A percentile compares a stretch with the other conserved stretches of the same genome.
Evolutionary conservation across 2,329 filamentous ascomycete genomes (phyloP).

Genomic region (Pseudopyrenochaeta lycopersici): DNA sequence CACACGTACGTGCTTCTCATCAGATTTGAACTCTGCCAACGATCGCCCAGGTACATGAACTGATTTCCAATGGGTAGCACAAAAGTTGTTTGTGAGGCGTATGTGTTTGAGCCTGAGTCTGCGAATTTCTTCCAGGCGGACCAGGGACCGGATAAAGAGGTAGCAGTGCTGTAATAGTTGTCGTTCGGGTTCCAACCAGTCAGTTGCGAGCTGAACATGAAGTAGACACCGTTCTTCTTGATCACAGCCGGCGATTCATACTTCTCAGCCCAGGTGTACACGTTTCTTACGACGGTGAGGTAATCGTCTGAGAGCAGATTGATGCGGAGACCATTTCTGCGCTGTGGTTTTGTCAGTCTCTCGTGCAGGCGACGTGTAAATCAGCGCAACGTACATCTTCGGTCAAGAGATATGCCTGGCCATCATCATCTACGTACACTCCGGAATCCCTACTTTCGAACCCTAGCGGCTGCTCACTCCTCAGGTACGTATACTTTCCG

Average conservation of each 20-base stretch:
- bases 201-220: conserved; percentile 67
- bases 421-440: conserved; percentile 69
- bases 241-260: conserved; percentile 71
- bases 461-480: conserved; percentile 57
- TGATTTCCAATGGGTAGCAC: conserved; percentile 59
- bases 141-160: conserved; percentile 68
- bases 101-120: conserved; percentile 65
- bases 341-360: conserved; percentile 48
- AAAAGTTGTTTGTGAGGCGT: conserved; percentile 68
- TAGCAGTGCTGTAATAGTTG: conserved; percentile 69
- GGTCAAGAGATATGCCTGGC: conserved; percentile 67
- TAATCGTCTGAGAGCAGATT: conserved; percentile 66
- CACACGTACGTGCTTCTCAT: conserved; percentile 70
- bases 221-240: conserved; percentile 69
- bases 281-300: conserved; percentile 58
- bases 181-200: conserved; percentile 68
- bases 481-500: conserved; percentile 65
- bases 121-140: conserved; percentile 68
- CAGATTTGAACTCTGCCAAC: conserved; percentile 70
- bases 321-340: conserved; percentile 67
- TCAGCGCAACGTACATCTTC: conserved; percentile 63
- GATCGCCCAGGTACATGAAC: conserved; percentile 72
- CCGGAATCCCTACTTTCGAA: conserved; percentile 67
- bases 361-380: neutral
- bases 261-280: conserved; percentile 63